Conservation (phyloP, 1,284 basidiomycete genomes). For the Leccinum subatratum region DNA sequence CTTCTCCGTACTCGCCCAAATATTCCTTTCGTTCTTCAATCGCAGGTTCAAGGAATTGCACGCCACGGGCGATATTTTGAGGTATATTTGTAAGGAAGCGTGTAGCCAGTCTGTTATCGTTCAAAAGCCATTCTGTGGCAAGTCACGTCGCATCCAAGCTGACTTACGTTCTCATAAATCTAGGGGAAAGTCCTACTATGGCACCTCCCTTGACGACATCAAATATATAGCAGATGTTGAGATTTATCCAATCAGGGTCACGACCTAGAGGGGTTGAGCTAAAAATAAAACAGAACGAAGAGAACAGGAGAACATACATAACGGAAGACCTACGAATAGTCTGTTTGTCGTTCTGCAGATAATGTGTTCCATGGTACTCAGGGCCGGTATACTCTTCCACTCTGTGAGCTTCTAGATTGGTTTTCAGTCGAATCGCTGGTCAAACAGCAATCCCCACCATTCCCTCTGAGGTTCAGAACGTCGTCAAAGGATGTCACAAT, state of each 20-base stretch:
- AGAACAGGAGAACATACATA: constrained; percentile 29
- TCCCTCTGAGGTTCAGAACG: constrained; percentile 12
- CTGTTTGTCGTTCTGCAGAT: constrained; percentile 35
- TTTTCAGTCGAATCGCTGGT: background rate
- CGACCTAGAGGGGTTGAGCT: constrained; percentile 33
- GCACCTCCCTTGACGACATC: constrained; percentile 27
- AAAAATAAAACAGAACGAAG: too few species aligned
- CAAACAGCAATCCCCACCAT: constrained; percentile 12
- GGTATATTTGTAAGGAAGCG: background rate
- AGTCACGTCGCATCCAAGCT: background rate
- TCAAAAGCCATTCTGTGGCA: background rate
- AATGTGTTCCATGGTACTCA: constrained; percentile 19
- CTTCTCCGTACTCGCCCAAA: constrained; percentile 30
- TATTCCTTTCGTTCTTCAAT: constrained; percentile 35
- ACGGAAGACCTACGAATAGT: constrained; percentile 38
- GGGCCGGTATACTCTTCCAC: constrained; percentile 27
- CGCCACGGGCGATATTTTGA: constrained; percentile 2
- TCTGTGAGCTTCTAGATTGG: constrained; percentile 18
- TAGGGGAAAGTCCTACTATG: constrained; percentile 36
- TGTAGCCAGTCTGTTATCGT: constrained; percentile 2
- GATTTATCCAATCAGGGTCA: constrained; percentile 36
- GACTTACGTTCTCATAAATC: constrained; percentile 37
- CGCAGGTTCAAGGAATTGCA: constrained; percentile 32
- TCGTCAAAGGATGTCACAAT: constrained; percentile 30
- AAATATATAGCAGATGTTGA: constrained; percentile 34